Evolutionary conservation across 2,329 filamentous ascomycete species (phyloP).

Genomic region (Lachnellula arida): DNA sequence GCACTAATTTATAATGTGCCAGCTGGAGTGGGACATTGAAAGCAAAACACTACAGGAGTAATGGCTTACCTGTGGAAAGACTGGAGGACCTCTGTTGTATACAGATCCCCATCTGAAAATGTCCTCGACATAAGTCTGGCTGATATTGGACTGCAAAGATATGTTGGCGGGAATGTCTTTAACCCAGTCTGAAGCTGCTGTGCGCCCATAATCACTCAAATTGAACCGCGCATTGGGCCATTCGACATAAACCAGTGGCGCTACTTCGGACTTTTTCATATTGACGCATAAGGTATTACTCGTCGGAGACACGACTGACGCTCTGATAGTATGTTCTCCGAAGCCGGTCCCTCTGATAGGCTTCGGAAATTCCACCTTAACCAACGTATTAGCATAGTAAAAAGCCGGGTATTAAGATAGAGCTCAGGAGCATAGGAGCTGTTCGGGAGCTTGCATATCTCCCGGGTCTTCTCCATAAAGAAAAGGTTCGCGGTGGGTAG

Average conservation of each 20-base stretch:
- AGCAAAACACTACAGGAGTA: no score
- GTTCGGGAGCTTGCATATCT: no score
- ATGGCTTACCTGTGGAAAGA: conserved; percentile 5
- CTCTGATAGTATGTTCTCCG: conserved; percentile 8
- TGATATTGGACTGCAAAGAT: conserved; percentile 1
- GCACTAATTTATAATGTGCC: no score
- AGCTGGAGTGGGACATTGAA: no score
- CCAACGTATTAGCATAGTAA: no score
- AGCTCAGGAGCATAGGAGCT: no score
- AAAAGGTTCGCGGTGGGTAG: no score
- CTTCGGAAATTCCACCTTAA: not conserved
- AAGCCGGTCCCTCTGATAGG: conserved; percentile 2
- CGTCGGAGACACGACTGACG: conserved; percentile 9
- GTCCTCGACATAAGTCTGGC: not conserved
- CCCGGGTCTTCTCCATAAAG: no score
- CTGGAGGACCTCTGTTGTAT: conserved; percentile 1
- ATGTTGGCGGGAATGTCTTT: not conserved
- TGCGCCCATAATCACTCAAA: not conserved
- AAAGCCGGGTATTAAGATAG: no score
- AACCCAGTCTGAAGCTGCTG: conserved; percentile 1
- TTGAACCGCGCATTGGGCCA: conserved; percentile 1
- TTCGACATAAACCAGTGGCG: conserved; percentile 9
- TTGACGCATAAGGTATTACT: conserved; percentile 10
- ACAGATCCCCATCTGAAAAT: conserved; percentile 8
- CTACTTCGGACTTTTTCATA: conserved; percentile 6